Conservation (phyloP, 305 asterid species). For the Fraxinus angustifolia region DNA sequence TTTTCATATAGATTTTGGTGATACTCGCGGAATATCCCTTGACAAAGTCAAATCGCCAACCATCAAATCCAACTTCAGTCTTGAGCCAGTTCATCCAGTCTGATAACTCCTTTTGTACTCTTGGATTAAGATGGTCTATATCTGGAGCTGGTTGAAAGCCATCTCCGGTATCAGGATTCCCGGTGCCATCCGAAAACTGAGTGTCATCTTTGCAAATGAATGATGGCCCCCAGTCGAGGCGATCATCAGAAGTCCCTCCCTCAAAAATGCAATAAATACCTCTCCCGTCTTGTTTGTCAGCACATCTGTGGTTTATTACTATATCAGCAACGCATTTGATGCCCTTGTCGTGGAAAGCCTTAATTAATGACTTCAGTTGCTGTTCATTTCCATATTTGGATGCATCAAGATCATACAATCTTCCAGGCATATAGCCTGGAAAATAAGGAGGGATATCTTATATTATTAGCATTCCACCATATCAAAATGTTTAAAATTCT, state of each 20-base stretch:
- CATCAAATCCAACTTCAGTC: slow-evolving; percentile 63
- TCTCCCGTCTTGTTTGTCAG: slow-evolving; percentile 54
- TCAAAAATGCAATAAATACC: slow-evolving; percentile 72
- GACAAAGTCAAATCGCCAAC: slow-evolving; percentile 78
- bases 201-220: slow-evolving; percentile 59
- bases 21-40: slow-evolving; percentile 56
- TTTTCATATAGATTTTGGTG: slow-evolving; percentile 52
- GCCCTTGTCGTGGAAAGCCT: slow-evolving; percentile 40
- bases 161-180: slow-evolving; percentile 66
- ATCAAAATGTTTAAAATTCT: background rate
- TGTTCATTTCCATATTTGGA: slow-evolving; percentile 62
- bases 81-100: slow-evolving; percentile 93
- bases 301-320: slow-evolving; percentile 79
- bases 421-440: slow-evolving; percentile 72
- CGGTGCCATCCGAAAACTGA: slow-evolving; percentile 58
- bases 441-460: background rate
- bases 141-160: slow-evolving; percentile 56
- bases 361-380: slow-evolving; percentile 45
- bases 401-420: slow-evolving; percentile 73
- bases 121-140: slow-evolving; percentile 63
- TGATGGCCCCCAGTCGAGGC: slow-evolving; percentile 82
- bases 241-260: slow-evolving; percentile 75
- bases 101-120: slow-evolving; percentile 60
- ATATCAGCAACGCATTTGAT: slow-evolving; percentile 71
- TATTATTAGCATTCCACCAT: background rate